Percentiles rank a stretch among this genome's conserved stretches.
These are phyloP conservation scores for Aquanectria penicillioides DNA, from an alignment of 2,329 filamentous ascomycete genomes.

Conservation along the genomic window DNA sequence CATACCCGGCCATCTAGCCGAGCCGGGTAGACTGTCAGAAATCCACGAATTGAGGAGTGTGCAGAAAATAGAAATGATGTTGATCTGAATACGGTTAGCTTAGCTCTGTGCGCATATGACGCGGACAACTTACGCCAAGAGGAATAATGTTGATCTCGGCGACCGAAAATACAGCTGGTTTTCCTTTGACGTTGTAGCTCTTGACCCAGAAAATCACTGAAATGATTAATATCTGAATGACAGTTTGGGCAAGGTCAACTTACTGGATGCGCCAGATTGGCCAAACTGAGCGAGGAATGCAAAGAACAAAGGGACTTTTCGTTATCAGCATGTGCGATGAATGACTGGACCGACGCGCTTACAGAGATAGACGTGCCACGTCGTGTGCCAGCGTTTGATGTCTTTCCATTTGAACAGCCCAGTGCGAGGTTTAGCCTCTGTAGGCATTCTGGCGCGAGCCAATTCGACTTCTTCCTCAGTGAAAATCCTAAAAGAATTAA, in stretches of 20 bases:
- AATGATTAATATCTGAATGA: background rate
- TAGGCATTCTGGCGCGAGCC: background rate
- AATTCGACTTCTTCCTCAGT: background rate
- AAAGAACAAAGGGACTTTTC: background rate
- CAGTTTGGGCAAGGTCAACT: background rate
- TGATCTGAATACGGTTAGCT: background rate
- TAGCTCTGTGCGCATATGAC: background rate
- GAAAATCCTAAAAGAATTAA: background rate
- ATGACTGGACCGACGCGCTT: background rate
- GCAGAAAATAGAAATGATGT: background rate
- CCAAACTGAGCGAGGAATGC: background rate
- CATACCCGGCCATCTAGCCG: background rate
- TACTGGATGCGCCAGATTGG: constrained; percentile 2
- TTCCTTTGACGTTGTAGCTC: background rate
- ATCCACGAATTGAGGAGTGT: constrained; percentile 4
- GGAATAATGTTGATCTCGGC: constrained; percentile 4
- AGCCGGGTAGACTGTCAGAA: constrained; percentile 3
- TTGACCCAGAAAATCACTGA: constrained; percentile 6
- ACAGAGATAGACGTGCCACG: constrained; percentile 7
- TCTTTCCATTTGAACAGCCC: constrained; percentile 2
- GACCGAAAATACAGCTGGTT: background rate
- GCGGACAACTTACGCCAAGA: background rate
- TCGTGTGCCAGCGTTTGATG: background rate
- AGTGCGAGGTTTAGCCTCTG: background rate
- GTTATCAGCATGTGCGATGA: background rate